Percentiles rank a stretch among this genome's conserved stretches.
Conservation (phyloP, 2,329 filamentous ascomycete genomes). For the Lachnellula occidentalis region DNA sequence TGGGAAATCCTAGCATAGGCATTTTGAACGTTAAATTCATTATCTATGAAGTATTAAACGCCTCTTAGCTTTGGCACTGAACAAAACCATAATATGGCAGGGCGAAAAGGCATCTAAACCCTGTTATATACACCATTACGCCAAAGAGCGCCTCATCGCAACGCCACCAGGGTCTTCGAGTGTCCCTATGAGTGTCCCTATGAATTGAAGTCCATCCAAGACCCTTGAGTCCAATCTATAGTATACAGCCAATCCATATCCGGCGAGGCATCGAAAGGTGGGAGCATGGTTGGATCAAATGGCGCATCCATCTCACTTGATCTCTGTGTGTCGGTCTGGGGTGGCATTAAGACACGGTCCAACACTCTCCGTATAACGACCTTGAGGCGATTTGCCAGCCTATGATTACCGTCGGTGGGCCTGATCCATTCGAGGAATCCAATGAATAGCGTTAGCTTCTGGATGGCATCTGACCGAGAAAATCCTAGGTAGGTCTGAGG, state of each 20-base stretch:
- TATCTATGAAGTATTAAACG: no score
- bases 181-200: no score
- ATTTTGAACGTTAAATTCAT: no score
- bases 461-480: conserved; percentile 25
- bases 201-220: conserved; percentile 21
- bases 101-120: no score
- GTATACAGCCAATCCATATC: conserved; percentile 27
- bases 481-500: conserved; percentile 14
- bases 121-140: no score
- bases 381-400: conserved; percentile 20
- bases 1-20: no score
- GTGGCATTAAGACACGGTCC: conserved; percentile 23
- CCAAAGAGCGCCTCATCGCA: no score
- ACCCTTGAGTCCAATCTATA: conserved; percentile 28
- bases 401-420: conserved; percentile 28
- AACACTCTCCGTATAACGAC: conserved; percentile 23
- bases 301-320: conserved; percentile 1
- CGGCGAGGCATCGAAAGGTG: conserved; percentile 12
- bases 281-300: conserved; percentile 17
- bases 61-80: no score
- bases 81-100: no score
- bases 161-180: no score
- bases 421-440: conserved; percentile 30
- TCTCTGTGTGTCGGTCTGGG: background rate
- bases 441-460: conserved; percentile 28